Conservation (phyloP, 1,139 yeast genomes). For the Blastobotrys elegans region DNA sequence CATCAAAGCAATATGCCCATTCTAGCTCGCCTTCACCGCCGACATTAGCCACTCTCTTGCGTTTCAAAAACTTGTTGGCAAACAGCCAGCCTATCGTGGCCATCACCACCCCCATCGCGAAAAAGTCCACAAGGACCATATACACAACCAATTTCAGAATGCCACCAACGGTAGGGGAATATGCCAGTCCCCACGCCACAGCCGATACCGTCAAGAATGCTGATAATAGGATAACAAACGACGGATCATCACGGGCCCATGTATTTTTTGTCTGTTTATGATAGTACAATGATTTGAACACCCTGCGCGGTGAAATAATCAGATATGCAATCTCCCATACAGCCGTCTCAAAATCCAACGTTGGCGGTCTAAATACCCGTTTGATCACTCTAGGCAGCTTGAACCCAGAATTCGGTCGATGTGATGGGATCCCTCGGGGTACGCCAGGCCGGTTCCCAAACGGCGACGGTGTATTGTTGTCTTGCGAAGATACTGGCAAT, state of each 20-base stretch:
- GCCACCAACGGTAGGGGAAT: conserved; percentile 57
- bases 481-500: conserved; percentile 9
- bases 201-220: conserved; percentile 66
- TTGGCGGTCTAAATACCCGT: conserved; percentile 65
- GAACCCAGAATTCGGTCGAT: conserved; percentile 14
- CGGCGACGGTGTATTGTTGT: conserved; percentile 2
- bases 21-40: conserved; percentile 60
- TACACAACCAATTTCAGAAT: conserved; percentile 62
- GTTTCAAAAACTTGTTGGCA: conserved; percentile 57
- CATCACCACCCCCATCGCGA: conserved; percentile 61
- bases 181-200: conserved; percentile 85
- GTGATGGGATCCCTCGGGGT: background rate
- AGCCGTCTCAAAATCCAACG: conserved; percentile 88
- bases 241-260: conserved; percentile 90
- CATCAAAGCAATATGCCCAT: conserved; percentile 93
- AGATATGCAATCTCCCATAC: conserved; percentile 82
- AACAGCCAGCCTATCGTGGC: conserved; percentile 72
- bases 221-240: conserved; percentile 69
- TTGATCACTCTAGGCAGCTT: conserved; percentile 31
- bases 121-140: conserved; percentile 83
- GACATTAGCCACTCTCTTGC: conserved; percentile 33
- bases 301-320: conserved; percentile 70
- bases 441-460: conserved; percentile 12
- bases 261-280: conserved; percentile 64
- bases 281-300: conserved; percentile 75